Conservation (phyloP, 2,329 filamentous ascomycete species). For the Stylonectria norvegica region DNA sequence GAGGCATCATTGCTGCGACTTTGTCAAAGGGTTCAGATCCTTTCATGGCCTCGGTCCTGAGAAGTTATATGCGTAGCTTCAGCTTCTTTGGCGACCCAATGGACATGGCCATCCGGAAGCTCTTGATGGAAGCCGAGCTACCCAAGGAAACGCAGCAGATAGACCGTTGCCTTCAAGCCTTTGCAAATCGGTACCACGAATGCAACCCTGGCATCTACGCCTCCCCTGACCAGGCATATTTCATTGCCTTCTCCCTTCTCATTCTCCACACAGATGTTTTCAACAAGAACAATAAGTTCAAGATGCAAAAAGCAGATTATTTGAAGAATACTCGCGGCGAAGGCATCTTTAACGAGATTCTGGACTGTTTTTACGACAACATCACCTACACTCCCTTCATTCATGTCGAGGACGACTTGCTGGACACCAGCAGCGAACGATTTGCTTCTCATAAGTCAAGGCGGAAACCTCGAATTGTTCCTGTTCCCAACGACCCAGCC, state of each 20-base stretch:
- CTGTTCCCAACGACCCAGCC: slow-evolving; percentile 49
- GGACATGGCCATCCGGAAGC: slow-evolving; percentile 94
- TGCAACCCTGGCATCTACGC: slow-evolving; percentile 96
- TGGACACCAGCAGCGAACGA: slow-evolving; percentile 74
- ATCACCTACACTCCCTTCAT: slow-evolving; percentile 98
- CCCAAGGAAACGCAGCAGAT: slow-evolving; percentile 98
- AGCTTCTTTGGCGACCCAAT: slow-evolving; percentile 95
- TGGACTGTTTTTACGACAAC: slow-evolving; percentile 98
- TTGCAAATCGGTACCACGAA: slow-evolving; percentile 95
- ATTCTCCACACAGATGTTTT: slow-evolving; percentile 98
- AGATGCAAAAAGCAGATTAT: slow-evolving; percentile 96
- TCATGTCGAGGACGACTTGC: slow-evolving; percentile 89
- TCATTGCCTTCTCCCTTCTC: slow-evolving; percentile 93
- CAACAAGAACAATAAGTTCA: slow-evolving; percentile 99
- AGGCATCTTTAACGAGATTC: slow-evolving; percentile 86
- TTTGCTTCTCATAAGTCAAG: slow-evolving; percentile 68
- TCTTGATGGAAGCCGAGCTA: slow-evolving; percentile 93
- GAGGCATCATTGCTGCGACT: slow-evolving; percentile 78
- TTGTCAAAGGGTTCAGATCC: slow-evolving; percentile 82
- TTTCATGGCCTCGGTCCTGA: slow-evolving; percentile 77
- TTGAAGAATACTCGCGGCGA: slow-evolving; percentile 91
- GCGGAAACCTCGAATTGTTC: slow-evolving; percentile 65
- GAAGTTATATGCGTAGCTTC: slow-evolving; percentile 94
- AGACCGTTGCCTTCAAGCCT: slow-evolving; percentile 87
- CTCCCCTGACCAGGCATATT: slow-evolving; percentile 91